Evolutionary conservation across 192 early-diverging fungal genomes (phyloP).

Genomic region (Pilobolus umbonatus): DNA sequence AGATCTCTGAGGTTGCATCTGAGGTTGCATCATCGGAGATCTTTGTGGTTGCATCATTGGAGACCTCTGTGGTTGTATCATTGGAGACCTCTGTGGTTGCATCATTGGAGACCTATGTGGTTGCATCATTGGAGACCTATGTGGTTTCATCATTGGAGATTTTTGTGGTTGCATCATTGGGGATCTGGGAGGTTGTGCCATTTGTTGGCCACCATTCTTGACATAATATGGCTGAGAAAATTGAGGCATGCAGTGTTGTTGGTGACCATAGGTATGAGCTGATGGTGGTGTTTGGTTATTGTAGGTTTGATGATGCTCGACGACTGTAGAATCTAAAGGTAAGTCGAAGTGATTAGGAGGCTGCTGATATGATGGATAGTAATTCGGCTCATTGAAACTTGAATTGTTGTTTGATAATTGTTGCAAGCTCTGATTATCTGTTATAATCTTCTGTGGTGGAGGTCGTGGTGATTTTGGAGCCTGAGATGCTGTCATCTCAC

Average conservation of each 20-base stretch:
- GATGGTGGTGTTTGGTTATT: background rate
- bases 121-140: conserved; percentile 1
- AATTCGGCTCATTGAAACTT: background rate
- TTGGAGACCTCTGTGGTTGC: conserved; percentile 1
- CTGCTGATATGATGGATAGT: background rate
- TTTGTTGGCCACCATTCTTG: too few species aligned
- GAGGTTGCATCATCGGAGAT: conserved; percentile 2
- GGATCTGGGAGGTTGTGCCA: background rate
- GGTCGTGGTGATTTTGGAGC: conserved; percentile 12
- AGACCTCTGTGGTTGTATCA: conserved; percentile 3
- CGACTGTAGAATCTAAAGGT: background rate
- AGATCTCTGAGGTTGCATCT: too few species aligned
- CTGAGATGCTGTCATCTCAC: background rate
- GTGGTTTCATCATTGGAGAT: background rate
- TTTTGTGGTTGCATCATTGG: conserved; percentile 6
- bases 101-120: background rate
- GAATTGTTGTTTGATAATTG: background rate
- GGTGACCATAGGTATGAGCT: background rate
- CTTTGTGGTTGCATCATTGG: conserved; percentile 5
- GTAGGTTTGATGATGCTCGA: background rate
- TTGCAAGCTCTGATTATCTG: background rate
- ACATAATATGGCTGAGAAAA: background rate
- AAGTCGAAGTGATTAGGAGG: too few species aligned
- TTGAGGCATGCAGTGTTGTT: background rate
- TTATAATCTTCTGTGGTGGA: background rate